Percentiles rank a stretch among this genome's conserved stretches.
phyloP scores from a whole-genome alignment of 2,329 filamentous ascomycete species.

The Pezicula carpinea region DNA sequence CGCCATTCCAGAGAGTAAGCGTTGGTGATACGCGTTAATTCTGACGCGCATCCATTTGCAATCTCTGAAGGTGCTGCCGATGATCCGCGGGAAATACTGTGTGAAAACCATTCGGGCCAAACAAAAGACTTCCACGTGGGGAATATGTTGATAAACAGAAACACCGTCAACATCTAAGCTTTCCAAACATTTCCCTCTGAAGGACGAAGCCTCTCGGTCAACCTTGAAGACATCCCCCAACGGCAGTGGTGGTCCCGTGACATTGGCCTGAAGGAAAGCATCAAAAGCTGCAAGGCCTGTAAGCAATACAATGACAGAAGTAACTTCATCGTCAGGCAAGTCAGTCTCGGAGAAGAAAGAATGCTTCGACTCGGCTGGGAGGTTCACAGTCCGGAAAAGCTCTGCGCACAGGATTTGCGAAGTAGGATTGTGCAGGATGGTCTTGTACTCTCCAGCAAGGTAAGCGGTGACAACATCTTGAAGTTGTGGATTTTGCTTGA shows the following conservation, averaged over 20 bases:
- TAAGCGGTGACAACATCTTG: slow-evolving; percentile 21
- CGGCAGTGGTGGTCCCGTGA: slow-evolving; percentile 76
- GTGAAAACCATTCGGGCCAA: slow-evolving; percentile 56
- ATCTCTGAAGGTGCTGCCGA: slow-evolving; percentile 18
- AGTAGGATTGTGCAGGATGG: slow-evolving; percentile 20
- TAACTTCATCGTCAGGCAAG: slow-evolving; percentile 9
- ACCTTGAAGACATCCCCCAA: slow-evolving; percentile 37
- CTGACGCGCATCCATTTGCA: slow-evolving; percentile 52
- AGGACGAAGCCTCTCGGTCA: slow-evolving; percentile 5
- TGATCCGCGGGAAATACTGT: slow-evolving; percentile 24
- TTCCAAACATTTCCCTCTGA: slow-evolving; percentile 55
- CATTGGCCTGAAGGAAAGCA: slow-evolving; percentile 79
- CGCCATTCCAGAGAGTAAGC: slow-evolving; percentile 43
- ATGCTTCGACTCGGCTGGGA: slow-evolving; percentile 11
- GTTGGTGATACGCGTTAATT: slow-evolving; percentile 68
- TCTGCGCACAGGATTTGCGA: slow-evolving; percentile 22
- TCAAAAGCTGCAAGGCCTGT: slow-evolving; percentile 66
- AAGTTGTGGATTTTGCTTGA: slow-evolving; percentile 20
- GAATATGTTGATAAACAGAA: slow-evolving; percentile 78
- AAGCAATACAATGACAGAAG: slow-evolving; percentile 19
- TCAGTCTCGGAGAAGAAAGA: slow-evolving; percentile 11
- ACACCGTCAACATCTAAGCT: slow-evolving; percentile 78
- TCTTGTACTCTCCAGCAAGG: slow-evolving; percentile 26
- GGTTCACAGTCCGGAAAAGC: slow-evolving; percentile 15
- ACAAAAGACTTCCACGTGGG: slow-evolving; percentile 77